These are phyloP conservation scores for Cladosporium sphaerospermum DNA, from an alignment of 2,329 filamentous ascomycete species.

Conservation along the genomic window DNA sequence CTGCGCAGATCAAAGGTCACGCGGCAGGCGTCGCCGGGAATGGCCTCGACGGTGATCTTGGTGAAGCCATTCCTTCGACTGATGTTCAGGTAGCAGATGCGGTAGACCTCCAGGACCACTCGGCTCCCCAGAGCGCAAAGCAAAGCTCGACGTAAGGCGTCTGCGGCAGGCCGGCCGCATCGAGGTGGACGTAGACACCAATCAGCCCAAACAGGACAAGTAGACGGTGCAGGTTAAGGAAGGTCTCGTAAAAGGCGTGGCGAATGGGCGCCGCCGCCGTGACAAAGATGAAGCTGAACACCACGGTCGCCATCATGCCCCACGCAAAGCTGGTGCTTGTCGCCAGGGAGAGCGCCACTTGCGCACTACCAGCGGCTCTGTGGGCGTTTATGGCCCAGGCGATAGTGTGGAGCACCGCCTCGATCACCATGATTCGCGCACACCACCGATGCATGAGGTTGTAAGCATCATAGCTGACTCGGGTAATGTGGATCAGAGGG, in stretches of 20 bases:
- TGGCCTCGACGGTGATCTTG: slow-evolving; percentile 50
- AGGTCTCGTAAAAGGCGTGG: slow-evolving; percentile 96
- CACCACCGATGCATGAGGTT: slow-evolving; percentile 85
- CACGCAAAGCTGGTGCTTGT: slow-evolving; percentile 58
- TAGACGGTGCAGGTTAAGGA: slow-evolving; percentile 78
- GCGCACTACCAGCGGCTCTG: slow-evolving; percentile 55
- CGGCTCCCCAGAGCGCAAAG: slow-evolving; percentile 68
- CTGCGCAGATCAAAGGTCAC: slow-evolving; percentile 55
- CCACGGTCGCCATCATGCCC: slow-evolving; percentile 54
- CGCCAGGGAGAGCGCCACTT: slow-evolving; percentile 49
- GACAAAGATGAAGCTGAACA: slow-evolving; percentile 61
- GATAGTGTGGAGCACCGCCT: slow-evolving; percentile 63
- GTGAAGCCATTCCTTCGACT: slow-evolving; percentile 44
- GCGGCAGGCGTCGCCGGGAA: slow-evolving; percentile 54
- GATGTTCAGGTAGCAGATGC: slow-evolving; percentile 50
- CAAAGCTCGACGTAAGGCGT: slow-evolving; percentile 68
- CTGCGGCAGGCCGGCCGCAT: slow-evolving; percentile 60
- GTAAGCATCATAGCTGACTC: slow-evolving; percentile 93
- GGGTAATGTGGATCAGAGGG: slow-evolving; percentile 71
- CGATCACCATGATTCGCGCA: slow-evolving; percentile 64
- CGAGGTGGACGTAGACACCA: slow-evolving; percentile 73
- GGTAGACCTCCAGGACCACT: slow-evolving; percentile 46
- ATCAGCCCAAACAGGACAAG: slow-evolving; percentile 62
- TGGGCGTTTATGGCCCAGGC: slow-evolving; percentile 65
- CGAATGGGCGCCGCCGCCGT: slow-evolving; percentile 72